Evolutionary conservation across 805 yeast genomes (phyloP).

Genomic region (Candida silvatica): DNA sequence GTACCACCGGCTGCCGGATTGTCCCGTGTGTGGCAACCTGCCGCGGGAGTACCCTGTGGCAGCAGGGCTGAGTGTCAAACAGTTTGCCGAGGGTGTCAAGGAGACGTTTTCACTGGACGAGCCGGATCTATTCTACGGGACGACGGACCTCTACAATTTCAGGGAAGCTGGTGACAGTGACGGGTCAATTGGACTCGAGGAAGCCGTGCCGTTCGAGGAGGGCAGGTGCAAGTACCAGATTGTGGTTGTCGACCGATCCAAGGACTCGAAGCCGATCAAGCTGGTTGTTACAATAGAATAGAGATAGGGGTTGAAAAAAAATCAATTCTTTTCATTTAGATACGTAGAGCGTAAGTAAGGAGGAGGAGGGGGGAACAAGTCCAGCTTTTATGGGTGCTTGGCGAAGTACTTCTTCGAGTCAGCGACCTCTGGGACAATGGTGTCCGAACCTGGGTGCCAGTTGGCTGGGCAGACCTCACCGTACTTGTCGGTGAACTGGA

Average conservation of each 20-base stretch:
- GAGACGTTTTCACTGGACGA: conserved; percentile 7
- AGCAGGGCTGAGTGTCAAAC: conserved; percentile 5
- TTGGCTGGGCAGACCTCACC: conserved; percentile 99
- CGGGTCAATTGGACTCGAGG: conserved; percentile 3
- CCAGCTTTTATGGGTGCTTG: conserved; percentile 26
- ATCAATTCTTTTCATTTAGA: neutral
- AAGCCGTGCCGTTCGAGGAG: conserved; percentile 10
- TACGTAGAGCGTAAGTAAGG: neutral
- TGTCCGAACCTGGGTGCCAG: conserved; percentile 95
- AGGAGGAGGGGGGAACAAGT: neutral
- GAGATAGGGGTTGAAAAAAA: neutral
- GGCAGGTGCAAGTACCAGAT: conserved; percentile 5
- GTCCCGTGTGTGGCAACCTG: conserved; percentile 66
- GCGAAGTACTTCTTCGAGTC: conserved; percentile 75
- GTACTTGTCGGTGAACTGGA: conserved; percentile 98
- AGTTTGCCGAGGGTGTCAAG: conserved; percentile 11
- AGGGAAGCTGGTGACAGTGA: conserved; percentile 5
- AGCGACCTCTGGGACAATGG: conserved; percentile 77
- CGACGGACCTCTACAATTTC: conserved; percentile 19
- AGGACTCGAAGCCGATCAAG: neutral
- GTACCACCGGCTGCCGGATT: conserved; percentile 49
- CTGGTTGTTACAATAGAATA: neutral
- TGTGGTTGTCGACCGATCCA: conserved; percentile 11
- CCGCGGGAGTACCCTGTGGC: conserved; percentile 11
- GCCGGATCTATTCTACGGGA: conserved; percentile 14